Percentiles rank a stretch among this genome's conserved stretches.
Evolutionary conservation across 305 asterid species (phyloP).

Genomic region (Nicotiana rustica): DNA sequence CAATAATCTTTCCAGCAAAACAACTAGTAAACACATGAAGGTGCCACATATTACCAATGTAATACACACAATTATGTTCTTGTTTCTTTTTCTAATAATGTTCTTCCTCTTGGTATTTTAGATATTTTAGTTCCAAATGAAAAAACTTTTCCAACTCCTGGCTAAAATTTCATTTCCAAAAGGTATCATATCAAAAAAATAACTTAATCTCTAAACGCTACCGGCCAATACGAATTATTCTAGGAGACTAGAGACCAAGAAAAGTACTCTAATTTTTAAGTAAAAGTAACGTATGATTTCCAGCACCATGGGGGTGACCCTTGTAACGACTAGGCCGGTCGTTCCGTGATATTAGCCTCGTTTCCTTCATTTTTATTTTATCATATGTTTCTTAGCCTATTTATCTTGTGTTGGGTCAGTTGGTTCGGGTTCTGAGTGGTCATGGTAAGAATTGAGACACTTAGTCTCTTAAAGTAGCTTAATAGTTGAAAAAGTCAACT

Average conservation of each 20-base stretch:
- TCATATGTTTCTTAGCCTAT: too few species aligned
- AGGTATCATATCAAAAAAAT: neutral
- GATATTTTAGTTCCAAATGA: constrained; percentile 3
- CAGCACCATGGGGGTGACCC: constrained; percentile 8
- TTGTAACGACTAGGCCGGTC: too few species aligned
- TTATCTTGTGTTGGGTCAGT: too few species aligned
- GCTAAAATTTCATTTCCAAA: constrained; percentile 7
- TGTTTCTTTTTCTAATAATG: neutral
- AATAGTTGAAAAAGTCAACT: too few species aligned
- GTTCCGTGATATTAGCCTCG: too few species aligned
- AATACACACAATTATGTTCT: neutral
- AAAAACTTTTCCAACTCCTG: neutral
- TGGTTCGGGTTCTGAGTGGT: too few species aligned
- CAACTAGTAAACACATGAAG: neutral
- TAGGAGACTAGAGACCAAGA: neutral
- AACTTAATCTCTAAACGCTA: neutral
- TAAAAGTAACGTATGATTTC: neutral
- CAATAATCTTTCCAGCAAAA: too few species aligned
- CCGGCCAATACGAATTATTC: neutral
- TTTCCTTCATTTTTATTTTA: too few species aligned
- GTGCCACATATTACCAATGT: neutral
- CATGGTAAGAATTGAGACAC: too few species aligned
- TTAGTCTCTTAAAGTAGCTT: too few species aligned
- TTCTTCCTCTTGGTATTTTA: constrained; percentile 2
- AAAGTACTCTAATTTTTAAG: neutral